Evolutionary conservation across 495 filamentous ascomycete genomes (phyloP).

Genomic region (Aspergillus diversus): DNA sequence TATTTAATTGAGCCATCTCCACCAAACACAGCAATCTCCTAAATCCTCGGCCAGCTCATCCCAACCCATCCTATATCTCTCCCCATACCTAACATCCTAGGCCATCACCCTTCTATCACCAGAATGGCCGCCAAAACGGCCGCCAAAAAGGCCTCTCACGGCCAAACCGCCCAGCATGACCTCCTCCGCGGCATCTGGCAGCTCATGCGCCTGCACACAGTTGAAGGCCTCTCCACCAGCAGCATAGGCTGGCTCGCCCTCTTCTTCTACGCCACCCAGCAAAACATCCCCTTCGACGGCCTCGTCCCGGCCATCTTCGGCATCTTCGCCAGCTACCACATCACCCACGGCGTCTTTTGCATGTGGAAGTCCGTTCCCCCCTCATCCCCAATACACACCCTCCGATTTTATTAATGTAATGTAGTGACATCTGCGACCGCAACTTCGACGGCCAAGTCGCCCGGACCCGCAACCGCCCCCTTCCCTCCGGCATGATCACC

Average conservation of each 20-base stretch:
- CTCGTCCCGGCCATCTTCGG: not conserved
- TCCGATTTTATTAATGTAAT: not conserved
- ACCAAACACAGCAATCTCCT: too few relatives aligned
- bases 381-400: not conserved
- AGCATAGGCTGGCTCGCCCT: not conserved
- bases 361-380: not conserved
- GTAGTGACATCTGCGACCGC: not conserved
- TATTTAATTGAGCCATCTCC: too few relatives aligned
- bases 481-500: not conserved
- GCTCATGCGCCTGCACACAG: not conserved
- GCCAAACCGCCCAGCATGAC: not conserved
- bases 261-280: not conserved
- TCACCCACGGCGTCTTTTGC: not conserved
- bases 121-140: too few relatives aligned
- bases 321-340: not conserved
- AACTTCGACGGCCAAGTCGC: slow-evolving; percentile 1
- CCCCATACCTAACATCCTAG: too few relatives aligned
- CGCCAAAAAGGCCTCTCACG: too few relatives aligned
- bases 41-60: too few relatives aligned
- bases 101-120: too few relatives aligned
- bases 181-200: not conserved
- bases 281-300: not conserved
- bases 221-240: not conserved
- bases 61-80: too few relatives aligned
- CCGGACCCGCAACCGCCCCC: not conserved